Evolutionary conservation across 23 red algal genomes (phyloP).

Genomic region (Gracilaria gracilis): DNA sequence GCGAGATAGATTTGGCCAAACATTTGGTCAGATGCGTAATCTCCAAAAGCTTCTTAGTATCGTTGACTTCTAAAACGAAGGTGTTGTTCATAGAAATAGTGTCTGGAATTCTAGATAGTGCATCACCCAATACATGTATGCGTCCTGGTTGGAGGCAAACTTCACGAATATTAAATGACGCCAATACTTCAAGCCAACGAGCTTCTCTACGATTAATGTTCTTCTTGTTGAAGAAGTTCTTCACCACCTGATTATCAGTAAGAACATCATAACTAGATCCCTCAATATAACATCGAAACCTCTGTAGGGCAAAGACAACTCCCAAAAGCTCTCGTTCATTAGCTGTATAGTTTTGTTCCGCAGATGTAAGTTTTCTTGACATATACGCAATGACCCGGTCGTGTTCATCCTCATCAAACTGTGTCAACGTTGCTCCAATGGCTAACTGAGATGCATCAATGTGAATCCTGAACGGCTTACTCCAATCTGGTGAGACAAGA

Average conservation of each 20-base stretch:
- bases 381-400: too few species aligned
- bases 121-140: conserved; percentile 30
- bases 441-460: conserved; percentile 43
- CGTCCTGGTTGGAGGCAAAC: neutral
- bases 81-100: neutral
- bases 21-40: neutral
- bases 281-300: conserved; percentile 44
- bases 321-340: neutral
- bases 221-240: conserved; percentile 26
- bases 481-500: conserved; percentile 30
- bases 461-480: conserved; percentile 28
- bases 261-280: conserved; percentile 40
- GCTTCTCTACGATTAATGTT: conserved; percentile 31
- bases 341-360: too few species aligned
- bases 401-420: too few species aligned
- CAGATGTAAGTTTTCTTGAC: too few species aligned
- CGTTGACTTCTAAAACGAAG: neutral
- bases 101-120: conserved; percentile 37
- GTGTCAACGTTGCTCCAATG: too few species aligned
- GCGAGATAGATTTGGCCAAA: neutral
- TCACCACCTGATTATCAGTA: conserved; percentile 29
- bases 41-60: neutral
- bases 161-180: conserved; percentile 24
- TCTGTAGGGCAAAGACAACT: conserved; percentile 25
- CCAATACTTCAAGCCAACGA: neutral